Percentiles rank a stretch among this genome's conserved stretches.
Evolutionary conservation across 371 early-diverging fungal species (phyloP).

Genomic region (Lichtheimia ramosa): DNA sequence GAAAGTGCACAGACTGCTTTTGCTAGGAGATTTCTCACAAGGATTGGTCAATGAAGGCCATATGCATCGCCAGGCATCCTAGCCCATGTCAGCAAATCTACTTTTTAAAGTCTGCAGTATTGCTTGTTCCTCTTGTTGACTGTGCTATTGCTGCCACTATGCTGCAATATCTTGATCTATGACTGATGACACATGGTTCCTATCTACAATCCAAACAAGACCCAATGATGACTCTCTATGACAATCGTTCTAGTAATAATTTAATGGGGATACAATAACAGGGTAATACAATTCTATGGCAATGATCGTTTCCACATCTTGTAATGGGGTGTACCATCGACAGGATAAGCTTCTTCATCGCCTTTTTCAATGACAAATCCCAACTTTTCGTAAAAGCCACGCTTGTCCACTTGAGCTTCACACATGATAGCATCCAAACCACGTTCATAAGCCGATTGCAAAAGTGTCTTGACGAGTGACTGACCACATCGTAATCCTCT

Average conservation of each 20-base stretch:
- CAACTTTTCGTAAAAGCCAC: constrained; percentile 42
- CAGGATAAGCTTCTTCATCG: constrained; percentile 36
- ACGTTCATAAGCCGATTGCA: constrained; percentile 19
- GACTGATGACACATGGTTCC: constrained; percentile 51
- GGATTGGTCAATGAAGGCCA: no score
- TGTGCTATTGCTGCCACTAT: constrained; percentile 58
- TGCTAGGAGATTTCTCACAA: no score
- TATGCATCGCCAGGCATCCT: constrained; percentile 59
- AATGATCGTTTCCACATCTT: constrained; percentile 37
- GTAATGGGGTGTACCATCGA: constrained; percentile 44
- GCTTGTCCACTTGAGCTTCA: constrained; percentile 42
- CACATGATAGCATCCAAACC: constrained; percentile 25
- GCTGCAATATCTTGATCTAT: not conserved
- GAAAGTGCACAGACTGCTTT: no score
- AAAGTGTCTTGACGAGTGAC: constrained; percentile 23
- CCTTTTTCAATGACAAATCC: constrained; percentile 40
- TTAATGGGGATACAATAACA: no score
- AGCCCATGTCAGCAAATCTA: constrained; percentile 81
- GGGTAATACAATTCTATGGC: not conserved
- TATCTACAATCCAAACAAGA: constrained; percentile 55
- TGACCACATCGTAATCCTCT: constrained; percentile 37
- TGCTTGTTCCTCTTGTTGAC: constrained; percentile 67
- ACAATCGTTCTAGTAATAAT: not conserved
- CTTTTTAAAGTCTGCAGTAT: constrained; percentile 74
- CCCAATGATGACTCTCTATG: not conserved